A percentile compares a stretch with the other conserved stretches of the same genome.
Evolutionary conservation across 1,284 basidiomycete genomes (phyloP).

Genomic region (Ustilago sp.): DNA sequence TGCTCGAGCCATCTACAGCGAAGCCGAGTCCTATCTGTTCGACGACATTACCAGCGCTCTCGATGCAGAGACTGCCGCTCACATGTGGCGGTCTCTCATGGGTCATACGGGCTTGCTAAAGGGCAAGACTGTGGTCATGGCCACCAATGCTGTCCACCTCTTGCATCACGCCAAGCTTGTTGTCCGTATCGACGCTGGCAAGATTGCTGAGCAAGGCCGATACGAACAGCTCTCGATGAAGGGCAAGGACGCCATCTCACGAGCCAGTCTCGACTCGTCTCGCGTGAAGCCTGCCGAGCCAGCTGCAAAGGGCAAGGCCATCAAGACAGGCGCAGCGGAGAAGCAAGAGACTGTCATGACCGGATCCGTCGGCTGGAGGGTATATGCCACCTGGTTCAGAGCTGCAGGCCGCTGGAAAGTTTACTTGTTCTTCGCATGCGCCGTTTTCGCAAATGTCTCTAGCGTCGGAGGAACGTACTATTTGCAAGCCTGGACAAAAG

Average conservation of each 20-base stretch:
- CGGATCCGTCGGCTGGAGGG: conserved; percentile 36
- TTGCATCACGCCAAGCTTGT: conserved; percentile 38
- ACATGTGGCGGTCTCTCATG: conserved; percentile 63
- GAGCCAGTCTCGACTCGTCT: conserved; percentile 47
- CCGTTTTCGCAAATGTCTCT: background rate
- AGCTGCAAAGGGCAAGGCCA: conserved; percentile 17
- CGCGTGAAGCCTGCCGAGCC: background rate
- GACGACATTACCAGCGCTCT: conserved; percentile 72
- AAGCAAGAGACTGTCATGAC: conserved; percentile 43
- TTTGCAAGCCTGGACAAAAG: conserved; percentile 45
- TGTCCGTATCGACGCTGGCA: conserved; percentile 52
- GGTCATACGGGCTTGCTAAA: conserved; percentile 37
- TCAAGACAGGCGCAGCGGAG: conserved; percentile 28
- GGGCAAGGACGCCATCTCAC: conserved; percentile 51
- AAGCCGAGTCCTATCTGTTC: conserved; percentile 56
- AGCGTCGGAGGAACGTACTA: conserved; percentile 18
- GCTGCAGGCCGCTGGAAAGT: conserved; percentile 25
- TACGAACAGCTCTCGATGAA: conserved; percentile 51
- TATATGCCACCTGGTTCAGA: conserved; percentile 32
- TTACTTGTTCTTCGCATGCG: conserved; percentile 1
- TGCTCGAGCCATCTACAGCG: conserved; percentile 65
- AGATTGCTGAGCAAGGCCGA: conserved; percentile 46
- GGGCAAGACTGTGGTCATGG: conserved; percentile 53
- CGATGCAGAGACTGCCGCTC: conserved; percentile 76
- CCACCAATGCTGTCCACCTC: conserved; percentile 60